Percentiles rank a stretch among this genome's conserved stretches.
phyloP scores from a whole-genome alignment of 768 basidiomycete genomes.

The Coprinopsis marcescibilis region DNA sequence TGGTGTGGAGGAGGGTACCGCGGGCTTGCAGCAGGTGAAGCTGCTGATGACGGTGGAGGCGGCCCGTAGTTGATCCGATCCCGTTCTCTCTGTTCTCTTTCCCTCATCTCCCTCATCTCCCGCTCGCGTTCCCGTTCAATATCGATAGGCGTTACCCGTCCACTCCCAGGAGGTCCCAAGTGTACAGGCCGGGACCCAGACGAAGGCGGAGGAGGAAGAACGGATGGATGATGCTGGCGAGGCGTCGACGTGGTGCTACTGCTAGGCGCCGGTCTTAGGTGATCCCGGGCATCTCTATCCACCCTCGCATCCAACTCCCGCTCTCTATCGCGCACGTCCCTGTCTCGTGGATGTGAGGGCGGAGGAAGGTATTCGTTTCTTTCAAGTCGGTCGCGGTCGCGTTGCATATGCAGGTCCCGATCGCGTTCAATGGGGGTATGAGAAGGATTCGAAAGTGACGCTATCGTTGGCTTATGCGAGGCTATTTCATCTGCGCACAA shows the following conservation, averaged over 20 bases:
- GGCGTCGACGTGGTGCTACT: constrained; percentile 5
- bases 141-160: constrained; percentile 4
- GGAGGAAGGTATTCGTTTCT: constrained; percentile 1
- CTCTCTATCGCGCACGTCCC: constrained; percentile 4
- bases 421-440: no score
- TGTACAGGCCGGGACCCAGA: background rate
- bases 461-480: background rate
- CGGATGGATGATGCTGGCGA: background rate
- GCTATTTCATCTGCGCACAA: background rate
- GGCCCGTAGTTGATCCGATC: constrained; percentile 1
- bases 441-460: background rate
- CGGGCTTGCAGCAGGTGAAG: background rate
- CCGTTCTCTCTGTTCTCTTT: background rate
- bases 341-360: background rate
- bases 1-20: background rate
- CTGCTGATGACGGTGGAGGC: background rate
- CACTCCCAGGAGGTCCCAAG: background rate
- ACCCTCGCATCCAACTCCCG: background rate
- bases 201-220: background rate
- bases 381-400: background rate
- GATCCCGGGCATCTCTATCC: constrained; percentile 4
- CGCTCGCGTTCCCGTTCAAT: constrained; percentile 3
- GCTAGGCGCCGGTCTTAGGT: constrained; percentile 1
- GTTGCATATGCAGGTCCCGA: no score
- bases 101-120: background rate